These are phyloP conservation scores for Penicillium cinerascens DNA, from an alignment of 495 filamentous ascomycete species.

Conservation along the genomic window DNA sequence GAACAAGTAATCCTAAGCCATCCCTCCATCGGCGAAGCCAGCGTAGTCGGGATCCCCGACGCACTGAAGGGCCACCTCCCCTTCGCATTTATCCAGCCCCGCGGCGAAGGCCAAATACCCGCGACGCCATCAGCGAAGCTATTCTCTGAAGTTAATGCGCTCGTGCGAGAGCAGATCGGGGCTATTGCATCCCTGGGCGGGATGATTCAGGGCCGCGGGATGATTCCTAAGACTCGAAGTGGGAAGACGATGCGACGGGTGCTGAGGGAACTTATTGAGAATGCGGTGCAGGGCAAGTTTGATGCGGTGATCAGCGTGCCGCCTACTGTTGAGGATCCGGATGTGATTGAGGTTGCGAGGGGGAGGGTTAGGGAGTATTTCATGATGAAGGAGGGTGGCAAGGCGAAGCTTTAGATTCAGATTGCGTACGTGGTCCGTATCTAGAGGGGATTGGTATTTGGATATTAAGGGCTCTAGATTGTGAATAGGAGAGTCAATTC, in stretches of 20 bases:
- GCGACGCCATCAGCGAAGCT: conserved; percentile 38
- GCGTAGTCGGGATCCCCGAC: conserved; percentile 83
- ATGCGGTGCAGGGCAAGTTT: conserved; percentile 49
- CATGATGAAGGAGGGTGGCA: conserved; percentile 34
- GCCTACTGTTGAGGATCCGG: conserved; percentile 57
- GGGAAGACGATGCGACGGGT: conserved; percentile 85
- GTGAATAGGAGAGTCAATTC: background rate
- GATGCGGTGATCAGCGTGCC: conserved; percentile 51
- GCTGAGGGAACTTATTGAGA: conserved; percentile 74
- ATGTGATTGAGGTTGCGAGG: conserved; percentile 55
- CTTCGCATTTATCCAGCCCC: conserved; percentile 76
- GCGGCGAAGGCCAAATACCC: conserved; percentile 21
- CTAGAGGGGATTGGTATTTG: conserved; percentile 8
- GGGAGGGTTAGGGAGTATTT: conserved; percentile 57
- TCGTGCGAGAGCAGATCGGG: conserved; percentile 79
- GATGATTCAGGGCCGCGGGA: conserved; percentile 78
- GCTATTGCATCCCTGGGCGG: conserved; percentile 81
- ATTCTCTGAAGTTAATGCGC: conserved; percentile 54
- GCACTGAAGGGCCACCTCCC: conserved; percentile 83
- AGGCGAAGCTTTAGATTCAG: conserved; percentile 51
- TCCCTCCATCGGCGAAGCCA: conserved; percentile 71
- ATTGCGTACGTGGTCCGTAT: background rate
- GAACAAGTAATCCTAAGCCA: conserved; percentile 87
- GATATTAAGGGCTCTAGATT: conserved; percentile 1
- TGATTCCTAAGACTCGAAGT: conserved; percentile 87